Conservation (phyloP, 805 yeast species). For the Candida yuanshanica region DNA sequence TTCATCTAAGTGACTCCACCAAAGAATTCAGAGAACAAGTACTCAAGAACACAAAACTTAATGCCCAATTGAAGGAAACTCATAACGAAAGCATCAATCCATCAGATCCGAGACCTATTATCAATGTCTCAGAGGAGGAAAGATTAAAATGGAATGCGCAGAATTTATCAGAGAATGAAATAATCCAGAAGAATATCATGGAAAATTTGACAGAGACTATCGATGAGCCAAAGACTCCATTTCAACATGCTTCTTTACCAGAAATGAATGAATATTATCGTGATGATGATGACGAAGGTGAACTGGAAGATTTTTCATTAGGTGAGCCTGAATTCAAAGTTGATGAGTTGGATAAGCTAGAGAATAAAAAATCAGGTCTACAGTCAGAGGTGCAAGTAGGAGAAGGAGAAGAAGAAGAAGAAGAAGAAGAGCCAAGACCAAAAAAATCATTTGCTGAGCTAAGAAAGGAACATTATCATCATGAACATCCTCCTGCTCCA, state of each 20-base stretch:
- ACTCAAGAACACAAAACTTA: constrained; percentile 69
- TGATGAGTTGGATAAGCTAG: constrained; percentile 23
- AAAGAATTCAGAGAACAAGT: constrained; percentile 59
- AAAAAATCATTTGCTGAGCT: constrained; percentile 58
- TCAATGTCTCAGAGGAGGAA: constrained; percentile 14
- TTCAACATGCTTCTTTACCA: constrained; percentile 83
- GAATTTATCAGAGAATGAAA: constrained; percentile 54
- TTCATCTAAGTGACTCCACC: constrained; percentile 31
- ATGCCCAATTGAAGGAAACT: constrained; percentile 47
- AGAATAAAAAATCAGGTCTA: constrained; percentile 23
- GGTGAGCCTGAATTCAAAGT: constrained; percentile 49
- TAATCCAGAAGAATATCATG: constrained; percentile 60
- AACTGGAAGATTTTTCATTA: constrained; percentile 46
- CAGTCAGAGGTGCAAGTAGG: constrained; percentile 31
- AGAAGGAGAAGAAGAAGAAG: constrained; percentile 29
- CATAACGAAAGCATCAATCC: constrained; percentile 2
- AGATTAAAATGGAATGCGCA: constrained; percentile 82
- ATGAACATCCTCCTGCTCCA: constrained; percentile 34
- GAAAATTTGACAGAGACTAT: constrained; percentile 50
- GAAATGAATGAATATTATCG: constrained; percentile 70
- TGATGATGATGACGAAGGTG: constrained; percentile 48
- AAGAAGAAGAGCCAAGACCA: constrained; percentile 23
- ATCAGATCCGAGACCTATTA: not conserved
- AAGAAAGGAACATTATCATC: constrained; percentile 76
- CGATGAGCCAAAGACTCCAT: constrained; percentile 95